A percentile compares a stretch with the other conserved stretches of the same genome.
Conservation (phyloP, 345 rosid genomes). For the Cardamine chenopodiifolia region DNA sequence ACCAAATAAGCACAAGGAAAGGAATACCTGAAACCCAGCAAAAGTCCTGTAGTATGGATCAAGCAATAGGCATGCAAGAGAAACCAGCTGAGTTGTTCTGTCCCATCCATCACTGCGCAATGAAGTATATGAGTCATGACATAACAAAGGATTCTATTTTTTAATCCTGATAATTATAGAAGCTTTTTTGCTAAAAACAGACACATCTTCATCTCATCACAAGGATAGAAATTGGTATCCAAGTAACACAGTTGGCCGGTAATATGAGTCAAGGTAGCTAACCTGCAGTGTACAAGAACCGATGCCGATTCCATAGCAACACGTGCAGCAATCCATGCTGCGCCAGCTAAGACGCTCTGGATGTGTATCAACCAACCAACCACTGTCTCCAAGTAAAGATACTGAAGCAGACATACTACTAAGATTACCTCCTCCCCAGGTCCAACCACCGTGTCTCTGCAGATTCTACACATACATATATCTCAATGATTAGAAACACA, state of each 20-base stretch:
- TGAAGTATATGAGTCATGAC: conserved; percentile 28
- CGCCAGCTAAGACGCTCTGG: conserved; percentile 95
- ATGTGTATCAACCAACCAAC: conserved; percentile 99
- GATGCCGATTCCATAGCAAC: conserved; percentile 90
- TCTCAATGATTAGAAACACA: conserved; percentile 5
- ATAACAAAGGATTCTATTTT: conserved; percentile 2
- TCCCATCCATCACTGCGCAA: conserved; percentile 96
- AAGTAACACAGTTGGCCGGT: conserved; percentile 9
- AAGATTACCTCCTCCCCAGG: conserved; percentile 98
- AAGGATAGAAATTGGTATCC: conserved; percentile 1
- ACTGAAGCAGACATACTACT: conserved; percentile 99
- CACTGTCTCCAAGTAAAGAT: conserved; percentile 95
- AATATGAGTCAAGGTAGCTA: conserved; percentile 33
- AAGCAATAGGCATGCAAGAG: conserved; percentile 89
- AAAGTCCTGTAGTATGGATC: conserved; percentile 97
- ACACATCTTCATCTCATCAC: conserved; percentile 17
- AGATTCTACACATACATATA: conserved; percentile 35
- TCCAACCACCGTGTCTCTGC: conserved; percentile 98
- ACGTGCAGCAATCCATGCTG: conserved; percentile 98
- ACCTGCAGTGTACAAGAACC: conserved; percentile 99
- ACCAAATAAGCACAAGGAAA: conserved; percentile 19
- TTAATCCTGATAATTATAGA: conserved; percentile 1
- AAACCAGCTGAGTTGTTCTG: conserved; percentile 92
- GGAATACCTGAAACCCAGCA: conserved; percentile 87
- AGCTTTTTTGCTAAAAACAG: conserved; percentile 4